These are phyloP conservation scores for Tuber melanosporum DNA, from an alignment of 495 filamentous ascomycete species.

Conservation along the genomic window DNA sequence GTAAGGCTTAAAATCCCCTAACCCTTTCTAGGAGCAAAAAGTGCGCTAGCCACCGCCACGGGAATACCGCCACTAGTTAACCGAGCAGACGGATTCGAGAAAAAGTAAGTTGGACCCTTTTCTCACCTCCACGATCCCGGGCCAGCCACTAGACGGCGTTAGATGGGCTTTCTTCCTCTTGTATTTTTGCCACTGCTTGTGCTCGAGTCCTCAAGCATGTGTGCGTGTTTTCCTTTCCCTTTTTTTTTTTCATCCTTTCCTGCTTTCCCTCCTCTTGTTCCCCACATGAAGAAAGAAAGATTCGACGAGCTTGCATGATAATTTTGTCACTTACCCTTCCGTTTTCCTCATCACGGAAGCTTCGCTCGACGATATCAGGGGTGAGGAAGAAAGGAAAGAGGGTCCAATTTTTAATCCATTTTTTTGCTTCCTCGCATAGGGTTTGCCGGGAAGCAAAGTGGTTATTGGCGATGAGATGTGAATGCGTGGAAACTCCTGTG, in stretches of 20 bases:
- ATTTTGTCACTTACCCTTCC: not conserved
- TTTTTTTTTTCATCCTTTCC: slow-evolving; percentile 10
- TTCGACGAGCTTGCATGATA: not conserved
- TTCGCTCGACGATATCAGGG: not conserved
- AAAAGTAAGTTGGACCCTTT: not conserved
- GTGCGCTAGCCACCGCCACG: slow-evolving; percentile 5
- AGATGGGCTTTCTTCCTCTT: not conserved
- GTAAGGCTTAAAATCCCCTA: not conserved
- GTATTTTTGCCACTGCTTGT: not conserved
- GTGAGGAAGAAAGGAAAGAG: not conserved
- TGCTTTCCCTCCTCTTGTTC: slow-evolving; percentile 15
- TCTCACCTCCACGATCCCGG: not conserved
- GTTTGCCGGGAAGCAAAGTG: not conserved
- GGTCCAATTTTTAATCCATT: not conserved
- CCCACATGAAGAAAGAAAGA: not conserved
- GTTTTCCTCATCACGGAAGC: not conserved
- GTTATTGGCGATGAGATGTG: not conserved
- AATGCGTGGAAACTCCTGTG: not conserved
- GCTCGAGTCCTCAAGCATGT: not conserved
- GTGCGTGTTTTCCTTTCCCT: not conserved
- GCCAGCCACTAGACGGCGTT: not conserved
- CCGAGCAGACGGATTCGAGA: not conserved
- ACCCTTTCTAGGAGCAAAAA: not conserved
- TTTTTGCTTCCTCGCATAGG: not conserved
- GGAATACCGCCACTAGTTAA: not conserved